These are phyloP conservation scores for Melanopsichium pennsylvanicum DNA, from an alignment of 1,284 basidiomycete species.

Conservation along the genomic window DNA sequence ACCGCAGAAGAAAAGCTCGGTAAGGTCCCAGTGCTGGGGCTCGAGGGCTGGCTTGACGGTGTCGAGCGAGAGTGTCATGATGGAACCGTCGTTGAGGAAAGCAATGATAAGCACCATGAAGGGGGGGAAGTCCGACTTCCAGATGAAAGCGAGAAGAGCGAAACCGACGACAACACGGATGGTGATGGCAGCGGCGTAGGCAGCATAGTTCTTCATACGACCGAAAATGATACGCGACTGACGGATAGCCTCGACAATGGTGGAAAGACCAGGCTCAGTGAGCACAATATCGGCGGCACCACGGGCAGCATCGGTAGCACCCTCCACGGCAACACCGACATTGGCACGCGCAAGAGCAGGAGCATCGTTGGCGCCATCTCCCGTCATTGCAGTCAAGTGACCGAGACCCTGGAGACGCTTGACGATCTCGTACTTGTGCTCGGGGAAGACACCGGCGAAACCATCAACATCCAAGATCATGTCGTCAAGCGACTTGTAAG, in stretches of 20 bases:
- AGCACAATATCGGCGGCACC: slow-evolving; percentile 94
- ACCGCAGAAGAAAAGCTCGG: slow-evolving; percentile 94
- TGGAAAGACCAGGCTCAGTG: slow-evolving; percentile 92
- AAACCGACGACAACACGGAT: slow-evolving; percentile 99
- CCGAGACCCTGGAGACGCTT: slow-evolving; percentile 88
- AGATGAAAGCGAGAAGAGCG: slow-evolving; percentile 91
- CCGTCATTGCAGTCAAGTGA: slow-evolving; percentile 72
- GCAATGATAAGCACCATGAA: slow-evolving; percentile 99
- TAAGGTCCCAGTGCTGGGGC: slow-evolving; percentile 88
- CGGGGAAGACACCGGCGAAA: slow-evolving; percentile 95
- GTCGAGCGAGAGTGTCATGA: slow-evolving; percentile 98
- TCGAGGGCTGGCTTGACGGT: slow-evolving; percentile 90
- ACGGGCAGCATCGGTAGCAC: slow-evolving; percentile 90
- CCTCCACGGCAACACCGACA: slow-evolving; percentile 96
- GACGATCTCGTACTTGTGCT: slow-evolving; percentile 92
- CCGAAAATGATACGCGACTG: slow-evolving; percentile 96
- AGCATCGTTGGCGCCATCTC: slow-evolving; percentile 96
- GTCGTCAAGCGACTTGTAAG: slow-evolving; percentile 80
- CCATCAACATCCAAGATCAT: slow-evolving; percentile 88
- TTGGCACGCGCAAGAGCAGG: slow-evolving; percentile 82
- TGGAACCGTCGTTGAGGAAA: slow-evolving; percentile 92
- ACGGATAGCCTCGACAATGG: slow-evolving; percentile 94
- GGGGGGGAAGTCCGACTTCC: slow-evolving; percentile 97
- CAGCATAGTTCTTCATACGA: slow-evolving; percentile 92
- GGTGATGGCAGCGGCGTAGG: slow-evolving; percentile 86